phyloP scores from a whole-genome alignment of 495 filamentous ascomycete species.

The Penicillium lividum region DNA sequence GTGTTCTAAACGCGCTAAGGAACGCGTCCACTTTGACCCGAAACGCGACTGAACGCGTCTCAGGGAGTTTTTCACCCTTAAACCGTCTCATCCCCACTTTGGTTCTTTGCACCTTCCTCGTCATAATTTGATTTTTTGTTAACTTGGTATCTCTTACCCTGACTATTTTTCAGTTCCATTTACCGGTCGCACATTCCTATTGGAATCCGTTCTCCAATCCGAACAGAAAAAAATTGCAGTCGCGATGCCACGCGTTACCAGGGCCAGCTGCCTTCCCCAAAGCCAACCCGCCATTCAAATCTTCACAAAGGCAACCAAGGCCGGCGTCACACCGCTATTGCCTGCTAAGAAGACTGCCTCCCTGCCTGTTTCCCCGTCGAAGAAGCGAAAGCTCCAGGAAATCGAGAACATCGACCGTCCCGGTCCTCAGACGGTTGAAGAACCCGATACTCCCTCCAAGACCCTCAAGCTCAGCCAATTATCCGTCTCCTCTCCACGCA shows the following conservation, averaged over 20 bases:
- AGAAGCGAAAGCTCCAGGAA: slow-evolving; percentile 49
- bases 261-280: slow-evolving; percentile 34
- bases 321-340: slow-evolving; percentile 29
- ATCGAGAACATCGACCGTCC: slow-evolving; percentile 36
- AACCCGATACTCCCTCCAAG: slow-evolving; percentile 41
- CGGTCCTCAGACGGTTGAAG: slow-evolving; percentile 14
- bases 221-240: slow-evolving; percentile 26
- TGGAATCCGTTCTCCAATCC: slow-evolving; percentile 9
- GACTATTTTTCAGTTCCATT: slow-evolving; percentile 25
- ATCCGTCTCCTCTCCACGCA: slow-evolving; percentile 40
- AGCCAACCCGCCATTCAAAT: slow-evolving; percentile 39
- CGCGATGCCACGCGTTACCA: slow-evolving; percentile 41
- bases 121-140: slow-evolving; percentile 3
- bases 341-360: slow-evolving; percentile 26
- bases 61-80: slow-evolving; percentile 2
- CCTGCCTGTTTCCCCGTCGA: slow-evolving; percentile 44
- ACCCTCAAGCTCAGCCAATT: slow-evolving; percentile 42
- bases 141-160: slow-evolving; percentile 29
- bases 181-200: slow-evolving; percentile 25
- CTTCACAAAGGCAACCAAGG: slow-evolving; percentile 48
- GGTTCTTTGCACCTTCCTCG: slow-evolving; percentile 12
- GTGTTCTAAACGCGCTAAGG: neutral
- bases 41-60: slow-evolving; percentile 28
- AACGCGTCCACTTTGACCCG: slow-evolving; percentile 22
- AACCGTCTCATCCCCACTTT: neutral